phyloP scores from a whole-genome alignment of 2,329 filamentous ascomycete species.

The Madurella fahalii region DNA sequence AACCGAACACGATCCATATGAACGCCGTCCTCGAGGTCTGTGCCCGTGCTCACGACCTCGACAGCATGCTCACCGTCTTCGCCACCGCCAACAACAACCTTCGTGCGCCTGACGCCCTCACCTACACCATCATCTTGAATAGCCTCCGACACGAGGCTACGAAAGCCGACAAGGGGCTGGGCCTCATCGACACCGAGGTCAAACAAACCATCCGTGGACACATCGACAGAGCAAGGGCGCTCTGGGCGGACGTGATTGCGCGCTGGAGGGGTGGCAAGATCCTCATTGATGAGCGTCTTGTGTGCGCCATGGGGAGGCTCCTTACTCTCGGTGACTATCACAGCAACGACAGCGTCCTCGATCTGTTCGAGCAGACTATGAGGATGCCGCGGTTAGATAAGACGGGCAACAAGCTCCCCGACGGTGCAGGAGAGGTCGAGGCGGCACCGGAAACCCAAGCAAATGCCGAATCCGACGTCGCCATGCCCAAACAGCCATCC shows the following conservation, averaged over 20 bases:
- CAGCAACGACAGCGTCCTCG: conserved; percentile 69
- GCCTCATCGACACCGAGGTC: conserved; percentile 29
- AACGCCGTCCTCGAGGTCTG: conserved; percentile 88
- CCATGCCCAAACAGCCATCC: not conserved
- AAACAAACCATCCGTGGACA: conserved; percentile 38
- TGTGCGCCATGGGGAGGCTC: conserved; percentile 75
- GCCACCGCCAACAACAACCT: conserved; percentile 64
- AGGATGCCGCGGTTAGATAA: conserved; percentile 57
- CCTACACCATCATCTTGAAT: conserved; percentile 80
- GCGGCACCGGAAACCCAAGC: not conserved
- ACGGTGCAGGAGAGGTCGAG: not conserved
- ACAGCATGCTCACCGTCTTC: conserved; percentile 73
- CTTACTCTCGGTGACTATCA: conserved; percentile 61
- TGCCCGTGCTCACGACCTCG: conserved; percentile 67
- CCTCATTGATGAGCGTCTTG: conserved; percentile 70
- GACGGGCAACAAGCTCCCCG: conserved; percentile 24
- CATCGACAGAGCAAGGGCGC: conserved; percentile 62
- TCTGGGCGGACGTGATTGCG: conserved; percentile 78
- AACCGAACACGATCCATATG: conserved; percentile 74
- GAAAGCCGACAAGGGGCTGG: not conserved
- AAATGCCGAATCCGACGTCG: not conserved
- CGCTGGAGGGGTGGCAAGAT: conserved; percentile 71
- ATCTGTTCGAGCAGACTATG: conserved; percentile 78
- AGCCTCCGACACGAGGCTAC: conserved; percentile 56
- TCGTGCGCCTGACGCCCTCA: conserved; percentile 63